Percentiles rank a stretch among this genome's conserved stretches.
These are phyloP conservation scores for Fusarium denticulatum DNA, from an alignment of 2,329 filamentous ascomycete species.

Conservation along the genomic window DNA sequence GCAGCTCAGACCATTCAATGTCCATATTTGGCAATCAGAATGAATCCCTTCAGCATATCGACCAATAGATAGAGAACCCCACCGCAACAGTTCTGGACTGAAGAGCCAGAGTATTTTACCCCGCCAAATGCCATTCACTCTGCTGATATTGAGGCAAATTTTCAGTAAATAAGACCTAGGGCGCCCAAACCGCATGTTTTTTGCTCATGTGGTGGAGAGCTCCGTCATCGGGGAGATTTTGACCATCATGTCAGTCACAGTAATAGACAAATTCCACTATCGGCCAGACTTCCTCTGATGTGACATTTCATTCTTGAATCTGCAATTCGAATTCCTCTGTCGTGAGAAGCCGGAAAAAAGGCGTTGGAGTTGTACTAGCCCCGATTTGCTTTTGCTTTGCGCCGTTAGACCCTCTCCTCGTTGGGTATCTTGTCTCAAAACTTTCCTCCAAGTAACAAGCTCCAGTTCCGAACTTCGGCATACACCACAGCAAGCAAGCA, in stretches of 20 bases:
- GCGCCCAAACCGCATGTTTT: conserved; percentile 12
- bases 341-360: not conserved
- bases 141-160: conserved; percentile 8
- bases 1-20: not conserved
- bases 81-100: conserved; percentile 13
- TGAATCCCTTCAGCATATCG: not conserved
- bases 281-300: conserved; percentile 1
- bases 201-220: conserved; percentile 5
- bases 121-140: conserved; percentile 21
- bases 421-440: conserved; percentile 6
- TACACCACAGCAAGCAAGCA: conserved; percentile 33
- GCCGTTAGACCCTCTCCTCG: conserved; percentile 28
- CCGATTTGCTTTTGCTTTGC: conserved; percentile 25
- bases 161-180: conserved; percentile 3
- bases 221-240: conserved; percentile 32
- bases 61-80: conserved; percentile 22
- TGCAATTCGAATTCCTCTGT: not conserved
- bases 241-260: conserved; percentile 8
- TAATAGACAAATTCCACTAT: conserved; percentile 15
- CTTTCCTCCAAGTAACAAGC: conserved; percentile 7
- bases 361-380: conserved; percentile 21
- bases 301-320: conserved; percentile 12
- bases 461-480: conserved; percentile 15
- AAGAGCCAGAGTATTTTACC: conserved; percentile 15
- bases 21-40: conserved; percentile 15